phyloP scores from a whole-genome alignment of 106 monocot genomes.

The Chionographis japonica region DNA sequence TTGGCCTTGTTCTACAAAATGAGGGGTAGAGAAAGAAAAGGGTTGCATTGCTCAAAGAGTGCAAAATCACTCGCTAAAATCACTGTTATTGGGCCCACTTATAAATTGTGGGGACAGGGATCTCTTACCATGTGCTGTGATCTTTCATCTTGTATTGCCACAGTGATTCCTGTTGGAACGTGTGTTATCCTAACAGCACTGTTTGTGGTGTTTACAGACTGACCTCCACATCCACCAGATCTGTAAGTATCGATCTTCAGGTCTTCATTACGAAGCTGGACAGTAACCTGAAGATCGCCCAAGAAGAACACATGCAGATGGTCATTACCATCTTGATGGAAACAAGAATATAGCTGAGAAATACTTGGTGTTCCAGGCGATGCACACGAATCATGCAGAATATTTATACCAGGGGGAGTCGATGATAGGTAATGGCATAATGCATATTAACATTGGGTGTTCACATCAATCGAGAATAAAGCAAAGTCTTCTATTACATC shows the following conservation, averaged over 20 bases:
- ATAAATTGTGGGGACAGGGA: not conserved
- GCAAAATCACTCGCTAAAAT: not conserved
- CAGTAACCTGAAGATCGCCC: conserved; percentile 66
- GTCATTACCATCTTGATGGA: not conserved
- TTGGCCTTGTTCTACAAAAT: conserved; percentile 80
- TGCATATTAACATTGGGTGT: no score
- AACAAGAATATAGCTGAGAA: not conserved
- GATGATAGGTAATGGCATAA: no score
- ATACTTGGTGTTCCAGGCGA: no score
- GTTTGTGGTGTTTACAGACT: conserved; percentile 92
- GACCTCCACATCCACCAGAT: conserved; percentile 87
- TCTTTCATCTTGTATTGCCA: conserved; percentile 97
- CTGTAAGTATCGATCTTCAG: conserved; percentile 92
- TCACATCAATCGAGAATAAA: no score
- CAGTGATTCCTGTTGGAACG: conserved; percentile 76
- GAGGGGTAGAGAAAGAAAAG: not conserved
- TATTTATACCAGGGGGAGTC: no score
- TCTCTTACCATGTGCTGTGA: conserved; percentile 88
- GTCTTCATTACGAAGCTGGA: conserved; percentile 83
- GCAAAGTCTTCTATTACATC: no score
- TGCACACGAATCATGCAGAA: no score
- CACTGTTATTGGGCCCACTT: not conserved
- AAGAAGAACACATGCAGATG: not conserved
- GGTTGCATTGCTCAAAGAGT: not conserved
- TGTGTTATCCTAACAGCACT: conserved; percentile 95